A percentile compares a stretch with the other conserved stretches of the same genome.
Evolutionary conservation across 208 protist genomes (phyloP).

Genomic region (Angomonas ambiguus): DNA sequence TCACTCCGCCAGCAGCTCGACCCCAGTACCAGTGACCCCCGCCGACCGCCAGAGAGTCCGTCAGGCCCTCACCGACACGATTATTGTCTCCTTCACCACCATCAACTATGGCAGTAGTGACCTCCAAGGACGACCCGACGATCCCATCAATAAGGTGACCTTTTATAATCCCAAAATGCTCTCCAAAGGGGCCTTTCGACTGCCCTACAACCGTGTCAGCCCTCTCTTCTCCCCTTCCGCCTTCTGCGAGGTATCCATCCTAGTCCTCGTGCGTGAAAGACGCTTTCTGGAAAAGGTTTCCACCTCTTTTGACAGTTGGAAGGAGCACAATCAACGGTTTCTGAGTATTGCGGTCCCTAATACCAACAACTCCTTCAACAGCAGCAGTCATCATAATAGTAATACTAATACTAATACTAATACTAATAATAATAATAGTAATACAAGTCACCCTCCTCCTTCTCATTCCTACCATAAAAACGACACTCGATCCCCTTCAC

Average conservation of each 20-base stretch:
- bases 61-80: neutral
- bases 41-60: neutral
- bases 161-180: conserved; percentile 65
- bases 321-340: conserved; percentile 2
- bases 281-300: conserved; percentile 13
- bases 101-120: conserved; percentile 73
- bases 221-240: conserved; percentile 43
- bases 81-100: conserved; percentile 48
- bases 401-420: neutral
- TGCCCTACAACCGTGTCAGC: conserved; percentile 31
- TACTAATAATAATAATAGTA: too few relatives aligned
- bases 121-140: conserved; percentile 27
- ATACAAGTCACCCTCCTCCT: too few relatives aligned
- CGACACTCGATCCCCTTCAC: too few relatives aligned
- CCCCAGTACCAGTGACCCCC: neutral
- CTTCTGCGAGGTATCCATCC: conserved; percentile 31
- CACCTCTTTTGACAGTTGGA: conserved; percentile 27
- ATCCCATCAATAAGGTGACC: conserved; percentile 55
- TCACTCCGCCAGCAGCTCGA: neutral
- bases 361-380: conserved; percentile 21
- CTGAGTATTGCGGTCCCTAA: conserved; percentile 41
- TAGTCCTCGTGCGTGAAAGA: conserved; percentile 41
- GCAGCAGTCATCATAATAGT: neutral
- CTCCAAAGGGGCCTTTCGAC: conserved; percentile 27
- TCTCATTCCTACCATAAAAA: too few relatives aligned